Evolutionary conservation across 495 filamentous ascomycete genomes (phyloP).

Genomic region (Neurospora terricola): DNA sequence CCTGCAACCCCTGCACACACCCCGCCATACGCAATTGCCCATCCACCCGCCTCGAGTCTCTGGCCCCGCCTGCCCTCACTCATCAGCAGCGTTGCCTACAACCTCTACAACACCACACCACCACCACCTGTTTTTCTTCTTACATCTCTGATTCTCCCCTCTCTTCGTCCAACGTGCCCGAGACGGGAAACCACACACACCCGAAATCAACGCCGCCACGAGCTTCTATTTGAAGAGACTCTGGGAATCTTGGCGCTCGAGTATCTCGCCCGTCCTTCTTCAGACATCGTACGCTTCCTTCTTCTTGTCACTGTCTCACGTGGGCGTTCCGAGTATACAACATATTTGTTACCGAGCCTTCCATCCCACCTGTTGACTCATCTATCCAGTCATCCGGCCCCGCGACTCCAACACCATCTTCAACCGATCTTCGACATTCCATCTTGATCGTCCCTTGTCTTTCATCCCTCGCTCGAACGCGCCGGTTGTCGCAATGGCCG

Average conservation of each 20-base stretch:
- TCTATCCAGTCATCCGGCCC: neutral
- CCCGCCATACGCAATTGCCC: neutral
- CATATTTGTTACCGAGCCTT: neutral
- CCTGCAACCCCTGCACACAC: neutral
- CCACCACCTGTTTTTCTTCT: neutral
- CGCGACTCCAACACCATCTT: neutral
- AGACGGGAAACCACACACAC: neutral
- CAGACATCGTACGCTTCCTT: neutral
- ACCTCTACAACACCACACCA: neutral
- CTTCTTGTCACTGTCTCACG: neutral
- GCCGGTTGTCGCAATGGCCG: constrained; percentile 26
- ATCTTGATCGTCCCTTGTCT: neutral
- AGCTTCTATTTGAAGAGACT: neutral
- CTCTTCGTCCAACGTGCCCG: neutral
- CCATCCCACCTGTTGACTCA: neutral
- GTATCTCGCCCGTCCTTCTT: neutral
- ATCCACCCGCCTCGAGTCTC: neutral
- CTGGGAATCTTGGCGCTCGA: neutral
- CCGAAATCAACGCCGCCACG: neutral
- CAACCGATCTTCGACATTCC: neutral
- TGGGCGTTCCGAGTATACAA: neutral
- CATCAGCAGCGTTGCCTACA: neutral
- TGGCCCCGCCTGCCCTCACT: neutral
- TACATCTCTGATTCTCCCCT: neutral
- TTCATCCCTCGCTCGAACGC: neutral